phyloP scores from a whole-genome alignment of 352 stramenopile species.

The Globisporangium radiosum region DNA sequence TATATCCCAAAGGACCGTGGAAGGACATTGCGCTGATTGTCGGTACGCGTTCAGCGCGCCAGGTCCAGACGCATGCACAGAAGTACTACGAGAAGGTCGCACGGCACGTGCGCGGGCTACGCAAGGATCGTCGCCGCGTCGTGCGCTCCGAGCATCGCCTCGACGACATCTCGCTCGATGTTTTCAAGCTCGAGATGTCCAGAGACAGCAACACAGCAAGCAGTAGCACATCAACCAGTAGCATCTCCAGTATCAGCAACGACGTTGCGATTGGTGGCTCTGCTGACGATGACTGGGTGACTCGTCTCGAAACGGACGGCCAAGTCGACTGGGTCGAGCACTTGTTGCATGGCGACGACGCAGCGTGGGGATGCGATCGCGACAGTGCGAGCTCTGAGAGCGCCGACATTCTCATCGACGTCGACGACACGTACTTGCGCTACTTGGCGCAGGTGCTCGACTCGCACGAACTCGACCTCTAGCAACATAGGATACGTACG shows the following conservation, averaged over 20 bases:
- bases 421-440: conserved; percentile 7
- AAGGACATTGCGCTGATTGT: conserved; percentile 18
- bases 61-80: conserved; percentile 50
- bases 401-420: not conserved
- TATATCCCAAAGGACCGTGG: conserved; percentile 25
- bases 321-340: not conserved
- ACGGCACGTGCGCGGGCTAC: conserved; percentile 43
- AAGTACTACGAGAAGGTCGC: conserved; percentile 73
- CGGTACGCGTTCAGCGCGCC: conserved; percentile 33
- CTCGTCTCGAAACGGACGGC: not conserved
- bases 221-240: not conserved
- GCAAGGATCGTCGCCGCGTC: conserved; percentile 46
- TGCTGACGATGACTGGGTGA: conserved; percentile 1
- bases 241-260: not conserved
- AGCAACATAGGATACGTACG: not conserved
- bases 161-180: conserved; percentile 22
- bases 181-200: conserved; percentile 9
- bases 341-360: not conserved
- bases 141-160: conserved; percentile 46
- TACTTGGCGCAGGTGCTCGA: conserved; percentile 8
- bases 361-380: not conserved
- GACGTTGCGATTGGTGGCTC: not conserved
- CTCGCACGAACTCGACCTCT: not conserved
- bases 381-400: no score
- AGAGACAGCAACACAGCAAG: not conserved